Conservation (phyloP, 2,329 filamentous ascomycete genomes). For the Monosporascus sp. region DNA sequence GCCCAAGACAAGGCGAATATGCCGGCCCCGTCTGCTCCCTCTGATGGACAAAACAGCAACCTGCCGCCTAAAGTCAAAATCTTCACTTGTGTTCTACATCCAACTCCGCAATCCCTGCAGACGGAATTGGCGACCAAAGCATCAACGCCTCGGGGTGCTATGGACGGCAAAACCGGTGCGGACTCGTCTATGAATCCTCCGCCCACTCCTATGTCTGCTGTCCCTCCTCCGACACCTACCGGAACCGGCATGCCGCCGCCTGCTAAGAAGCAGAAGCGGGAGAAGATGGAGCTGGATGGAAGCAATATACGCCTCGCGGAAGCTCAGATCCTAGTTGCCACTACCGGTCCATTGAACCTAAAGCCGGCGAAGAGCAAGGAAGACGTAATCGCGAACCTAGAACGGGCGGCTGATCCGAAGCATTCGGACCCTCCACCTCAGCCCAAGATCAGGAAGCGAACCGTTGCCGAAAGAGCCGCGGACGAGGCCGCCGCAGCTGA, state of each 20-base stretch:
- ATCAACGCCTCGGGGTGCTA: slow-evolving; percentile 54
- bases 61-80: slow-evolving; percentile 55
- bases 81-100: slow-evolving; percentile 76
- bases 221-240: slow-evolving; percentile 55
- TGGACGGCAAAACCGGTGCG: slow-evolving; percentile 26
- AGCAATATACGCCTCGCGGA: slow-evolving; percentile 71
- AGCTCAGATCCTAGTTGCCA: slow-evolving; percentile 66
- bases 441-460: slow-evolving; percentile 87
- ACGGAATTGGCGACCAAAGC: slow-evolving; percentile 73
- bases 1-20: slow-evolving; percentile 55
- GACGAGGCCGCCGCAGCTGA: slow-evolving; percentile 89
- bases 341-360: slow-evolving; percentile 69
- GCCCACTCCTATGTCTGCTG: slow-evolving; percentile 57
- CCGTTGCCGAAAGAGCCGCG: slow-evolving; percentile 87
- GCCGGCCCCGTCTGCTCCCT: slow-evolving; percentile 43
- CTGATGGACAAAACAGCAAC: slow-evolving; percentile 40
- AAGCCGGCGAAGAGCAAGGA: slow-evolving; percentile 66
- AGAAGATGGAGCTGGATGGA: slow-evolving; percentile 71
- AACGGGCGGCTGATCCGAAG: slow-evolving; percentile 67
- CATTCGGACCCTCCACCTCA: slow-evolving; percentile 72
- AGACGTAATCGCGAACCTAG: slow-evolving; percentile 66
- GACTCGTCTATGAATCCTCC: slow-evolving; percentile 49
- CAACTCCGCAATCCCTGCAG: slow-evolving; percentile 70
- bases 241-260: slow-evolving; percentile 53
- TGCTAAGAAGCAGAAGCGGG: slow-evolving; percentile 62